Base-by-base conservation (phyloP, 2,329 filamentous ascomycete species). In the Fusarium albidum region DNA sequence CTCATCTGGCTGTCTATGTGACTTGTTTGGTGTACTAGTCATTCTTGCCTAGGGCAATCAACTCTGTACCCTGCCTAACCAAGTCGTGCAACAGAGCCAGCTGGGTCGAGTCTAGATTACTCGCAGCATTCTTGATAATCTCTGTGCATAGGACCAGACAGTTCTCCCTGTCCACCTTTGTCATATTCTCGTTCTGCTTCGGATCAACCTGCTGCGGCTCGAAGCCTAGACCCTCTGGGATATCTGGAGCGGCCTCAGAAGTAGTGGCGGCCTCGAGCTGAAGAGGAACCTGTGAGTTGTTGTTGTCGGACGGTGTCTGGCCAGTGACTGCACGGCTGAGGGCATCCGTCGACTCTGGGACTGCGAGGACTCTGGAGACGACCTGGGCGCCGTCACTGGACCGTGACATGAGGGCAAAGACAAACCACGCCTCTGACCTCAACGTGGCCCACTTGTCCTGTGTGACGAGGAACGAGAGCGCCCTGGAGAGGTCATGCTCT, bases 391-490 rank as follows among this genome's bases (percentile, higher is more conserved):
- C 83, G 29, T 82, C 78, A 2, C 65, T 49, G 2, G 79, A 78
- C 25, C 83, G 77, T 33, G 79, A 78, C 77, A 87, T 82, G 28
- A 88, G 76, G 3, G 85, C 85, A 44, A 86, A 77, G 6, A 85
- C 79, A 57, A 88, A 87, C 79, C 84, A 83, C 3, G 80, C 77
- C 65, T 88, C 85, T 32, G 83, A 85, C 14, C 82, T 77, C 3
- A 88, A 73, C 3, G 80, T 75, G 0, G 83, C 82, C 77, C 84
- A 88, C 58, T 83, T 85, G 4, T 69, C 72, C 64, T 88, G 85
- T 3, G 75, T 78, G 18, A 85, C 73, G 21, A 88, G 76, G 60
- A 79, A 83, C 1, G 76, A 66, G 7, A 88, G 73, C 0, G 78
- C 72, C 8, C 71, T 65, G 12, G 69, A 63, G 11, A 85, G 67